Evolutionary conservation across 2,329 filamentous ascomycete genomes (phyloP).

Genomic region (Fusarium lyarnte): DNA sequence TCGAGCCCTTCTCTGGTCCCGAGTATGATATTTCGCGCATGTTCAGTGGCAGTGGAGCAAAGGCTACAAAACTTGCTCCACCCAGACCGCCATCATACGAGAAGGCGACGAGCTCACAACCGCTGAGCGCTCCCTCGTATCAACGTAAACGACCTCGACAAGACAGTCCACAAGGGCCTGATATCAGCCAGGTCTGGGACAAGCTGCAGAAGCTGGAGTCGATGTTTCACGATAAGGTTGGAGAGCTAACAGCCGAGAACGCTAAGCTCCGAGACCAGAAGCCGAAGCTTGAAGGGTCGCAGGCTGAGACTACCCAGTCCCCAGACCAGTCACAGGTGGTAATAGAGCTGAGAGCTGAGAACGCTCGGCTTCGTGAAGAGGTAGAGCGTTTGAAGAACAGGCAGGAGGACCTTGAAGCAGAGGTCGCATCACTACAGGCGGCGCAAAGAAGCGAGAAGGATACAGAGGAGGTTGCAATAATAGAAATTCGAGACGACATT

Average conservation of each 20-base stretch:
- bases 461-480: neutral
- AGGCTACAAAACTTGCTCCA: neutral
- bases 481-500: conserved; percentile 1
- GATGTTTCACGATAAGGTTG: neutral
- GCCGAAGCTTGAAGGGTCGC: neutral
- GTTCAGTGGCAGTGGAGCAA: conserved; percentile 7
- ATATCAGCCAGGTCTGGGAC: neutral
- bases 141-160: conserved; percentile 2
- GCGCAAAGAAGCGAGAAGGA: neutral
- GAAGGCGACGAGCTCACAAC: neutral
- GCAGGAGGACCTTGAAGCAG: neutral
- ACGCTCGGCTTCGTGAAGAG: neutral
- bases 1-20: neutral
- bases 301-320: neutral
- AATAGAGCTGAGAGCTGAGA: neutral
- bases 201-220: neutral
- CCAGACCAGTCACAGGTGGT: neutral
- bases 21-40: conserved; percentile 5
- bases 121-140: neutral
- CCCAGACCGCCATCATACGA: neutral
- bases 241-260: neutral
- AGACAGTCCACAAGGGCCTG: neutral
- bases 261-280: neutral
- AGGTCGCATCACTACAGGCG: neutral
- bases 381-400: neutral